phyloP scores from a whole-genome alignment of 768 basidiomycete genomes.

The Boletus vermiculosoides region DNA sequence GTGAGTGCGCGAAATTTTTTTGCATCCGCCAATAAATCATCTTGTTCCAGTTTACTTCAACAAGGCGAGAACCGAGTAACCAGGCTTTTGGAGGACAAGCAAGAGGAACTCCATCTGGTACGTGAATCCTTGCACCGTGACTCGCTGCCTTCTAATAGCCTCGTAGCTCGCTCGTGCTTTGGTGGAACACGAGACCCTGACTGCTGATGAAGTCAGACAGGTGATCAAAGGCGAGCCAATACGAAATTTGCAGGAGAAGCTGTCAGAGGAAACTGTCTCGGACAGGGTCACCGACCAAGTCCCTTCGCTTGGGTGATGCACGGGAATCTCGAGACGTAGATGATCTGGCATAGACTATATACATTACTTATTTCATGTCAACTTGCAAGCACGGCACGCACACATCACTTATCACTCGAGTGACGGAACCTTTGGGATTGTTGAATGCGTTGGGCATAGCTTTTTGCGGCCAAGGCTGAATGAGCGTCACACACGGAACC shows the following conservation, averaged over 20 bases:
- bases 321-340: not conserved
- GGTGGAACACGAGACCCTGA: slow-evolving; percentile 93
- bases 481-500: too few species aligned
- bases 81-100: slow-evolving; percentile 58
- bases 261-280: slow-evolving; percentile 38
- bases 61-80: slow-evolving; percentile 66
- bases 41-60: slow-evolving; percentile 54
- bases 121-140: slow-evolving; percentile 16
- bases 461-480: too few species aligned
- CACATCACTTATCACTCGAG: too few species aligned
- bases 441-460: too few species aligned
- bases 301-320: too few species aligned
- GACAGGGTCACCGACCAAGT: not conserved
- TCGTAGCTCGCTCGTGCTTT: slow-evolving; percentile 82
- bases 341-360: not conserved
- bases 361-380: not conserved
- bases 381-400: not conserved
- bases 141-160: not conserved
- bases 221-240: slow-evolving; percentile 84
- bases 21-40: too few species aligned
- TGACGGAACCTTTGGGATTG: too few species aligned
- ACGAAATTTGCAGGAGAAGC: slow-evolving; percentile 62
- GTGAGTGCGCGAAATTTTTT: slow-evolving; percentile 43
- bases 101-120: slow-evolving; percentile 77
- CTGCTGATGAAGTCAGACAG: slow-evolving; percentile 78